phyloP scores from a whole-genome alignment of 495 filamentous ascomycete genomes.

The Penicillium soppii region DNA sequence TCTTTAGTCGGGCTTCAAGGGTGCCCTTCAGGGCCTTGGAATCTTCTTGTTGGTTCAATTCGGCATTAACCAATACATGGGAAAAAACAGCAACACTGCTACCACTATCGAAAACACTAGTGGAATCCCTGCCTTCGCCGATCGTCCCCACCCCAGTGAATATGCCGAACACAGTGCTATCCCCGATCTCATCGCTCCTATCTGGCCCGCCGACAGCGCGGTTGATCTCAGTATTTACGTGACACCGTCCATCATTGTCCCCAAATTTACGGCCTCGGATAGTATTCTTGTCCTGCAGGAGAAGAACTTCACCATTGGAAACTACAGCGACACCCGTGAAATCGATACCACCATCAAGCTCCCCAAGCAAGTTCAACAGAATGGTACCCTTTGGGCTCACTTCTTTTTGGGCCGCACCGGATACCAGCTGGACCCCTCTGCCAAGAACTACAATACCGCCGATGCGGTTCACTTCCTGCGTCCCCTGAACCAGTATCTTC shows the following conservation, averaged over 20 bases:
- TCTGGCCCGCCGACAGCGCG: slow-evolving; percentile 77
- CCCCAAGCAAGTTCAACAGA: slow-evolving; percentile 79
- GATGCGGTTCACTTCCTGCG: slow-evolving; percentile 81
- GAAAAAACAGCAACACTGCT: slow-evolving; percentile 45
- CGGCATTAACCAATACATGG: slow-evolving; percentile 56
- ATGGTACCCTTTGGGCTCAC: slow-evolving; percentile 92
- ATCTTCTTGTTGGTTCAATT: slow-evolving; percentile 71
- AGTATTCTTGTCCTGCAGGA: slow-evolving; percentile 70
- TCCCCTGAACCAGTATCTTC: slow-evolving; percentile 82
- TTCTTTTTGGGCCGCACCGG: slow-evolving; percentile 83
- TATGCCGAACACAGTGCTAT: slow-evolving; percentile 68
- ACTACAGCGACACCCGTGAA: slow-evolving; percentile 75
- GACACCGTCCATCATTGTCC: slow-evolving; percentile 68
- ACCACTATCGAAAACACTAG: slow-evolving; percentile 44
- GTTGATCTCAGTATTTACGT: slow-evolving; percentile 87
- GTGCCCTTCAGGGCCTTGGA: slow-evolving; percentile 61
- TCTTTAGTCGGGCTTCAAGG: slow-evolving; percentile 53
- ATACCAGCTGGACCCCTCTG: slow-evolving; percentile 68
- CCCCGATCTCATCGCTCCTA: slow-evolving; percentile 77
- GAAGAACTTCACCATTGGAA: slow-evolving; percentile 75
- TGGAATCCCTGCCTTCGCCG: slow-evolving; percentile 62
- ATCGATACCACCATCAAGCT: slow-evolving; percentile 76
- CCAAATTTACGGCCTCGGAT: slow-evolving; percentile 58
- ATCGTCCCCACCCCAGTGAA: slow-evolving; percentile 58
- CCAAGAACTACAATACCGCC: slow-evolving; percentile 65